phyloP scores from a whole-genome alignment of 176 grass and related monocot species.

The Stipa capillata region DNA sequence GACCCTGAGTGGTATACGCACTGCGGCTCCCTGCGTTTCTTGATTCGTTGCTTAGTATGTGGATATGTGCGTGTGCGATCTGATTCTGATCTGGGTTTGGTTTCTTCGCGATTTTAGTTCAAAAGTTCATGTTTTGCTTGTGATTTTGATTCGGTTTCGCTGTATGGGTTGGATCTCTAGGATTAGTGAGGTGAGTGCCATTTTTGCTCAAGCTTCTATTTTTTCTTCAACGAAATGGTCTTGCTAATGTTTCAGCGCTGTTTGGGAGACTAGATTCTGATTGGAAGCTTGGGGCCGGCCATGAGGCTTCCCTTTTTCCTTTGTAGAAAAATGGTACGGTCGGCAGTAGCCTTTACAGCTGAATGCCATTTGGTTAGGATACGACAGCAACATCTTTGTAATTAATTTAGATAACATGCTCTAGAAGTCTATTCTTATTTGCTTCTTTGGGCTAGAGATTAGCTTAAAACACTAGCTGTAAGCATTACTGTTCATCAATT shows the following conservation, averaged over 20 bases:
- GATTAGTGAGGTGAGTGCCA: not conserved
- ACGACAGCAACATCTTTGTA: not conserved
- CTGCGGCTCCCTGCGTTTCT: not conserved
- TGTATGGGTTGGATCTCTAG: slow-evolving; percentile 30
- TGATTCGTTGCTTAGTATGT: not conserved
- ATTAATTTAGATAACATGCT: slow-evolving; percentile 4
- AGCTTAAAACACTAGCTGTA: not conserved
- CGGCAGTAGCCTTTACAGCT: slow-evolving; percentile 14
- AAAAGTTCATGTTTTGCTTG: not conserved
- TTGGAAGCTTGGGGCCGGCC: slow-evolving; percentile 20
- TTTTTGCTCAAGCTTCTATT: not conserved
- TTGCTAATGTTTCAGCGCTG: not conserved
- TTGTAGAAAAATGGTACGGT: not conserved
- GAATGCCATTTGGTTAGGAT: slow-evolving; percentile 22
- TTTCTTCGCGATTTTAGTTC: not conserved
- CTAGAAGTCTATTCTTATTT: not conserved
- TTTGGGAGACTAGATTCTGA: not conserved
- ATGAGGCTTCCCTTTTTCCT: slow-evolving; percentile 9
- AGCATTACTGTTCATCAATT: not conserved
- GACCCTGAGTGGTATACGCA: slow-evolving; percentile 40
- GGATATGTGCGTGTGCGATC: slow-evolving; percentile 22
- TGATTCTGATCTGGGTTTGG: slow-evolving; percentile 50
- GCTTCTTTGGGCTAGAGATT: not conserved
- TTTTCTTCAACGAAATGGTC: not conserved
- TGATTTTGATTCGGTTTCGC: not conserved